A percentile compares a stretch with the other conserved stretches of the same genome.
These are phyloP conservation scores for Pythium phragmiticola DNA, from an alignment of 352 stramenopile species.

Conservation along the genomic window DNA sequence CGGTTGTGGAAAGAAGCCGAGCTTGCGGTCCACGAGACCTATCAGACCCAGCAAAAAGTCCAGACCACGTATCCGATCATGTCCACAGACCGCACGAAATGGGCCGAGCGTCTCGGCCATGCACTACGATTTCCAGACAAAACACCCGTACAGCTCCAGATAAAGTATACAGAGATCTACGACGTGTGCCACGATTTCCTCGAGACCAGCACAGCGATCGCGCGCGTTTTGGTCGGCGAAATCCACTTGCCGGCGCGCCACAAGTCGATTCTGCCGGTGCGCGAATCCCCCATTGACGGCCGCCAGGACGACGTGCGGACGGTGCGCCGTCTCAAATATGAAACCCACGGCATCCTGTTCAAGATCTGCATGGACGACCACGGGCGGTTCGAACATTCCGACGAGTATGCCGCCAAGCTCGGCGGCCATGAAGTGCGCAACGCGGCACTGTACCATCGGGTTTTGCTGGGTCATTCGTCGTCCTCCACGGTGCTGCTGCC, in stretches of 20 bases:
- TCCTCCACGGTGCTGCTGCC: constrained; percentile 55
- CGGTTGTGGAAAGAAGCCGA: constrained; percentile 75
- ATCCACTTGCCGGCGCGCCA: constrained; percentile 61
- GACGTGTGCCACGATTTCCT: constrained; percentile 90
- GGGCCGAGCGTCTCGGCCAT: constrained; percentile 62
- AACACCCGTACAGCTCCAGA: constrained; percentile 41
- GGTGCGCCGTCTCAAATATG: constrained; percentile 65
- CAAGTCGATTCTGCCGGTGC: constrained; percentile 76
- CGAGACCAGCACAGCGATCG: constrained; percentile 62
- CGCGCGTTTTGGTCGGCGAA: constrained; percentile 81
- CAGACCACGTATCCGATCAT: constrained; percentile 47
- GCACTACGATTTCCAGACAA: constrained; percentile 45
- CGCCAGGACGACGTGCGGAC: constrained; percentile 62
- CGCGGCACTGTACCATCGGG: constrained; percentile 72
- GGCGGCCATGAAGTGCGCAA: constrained; percentile 80
- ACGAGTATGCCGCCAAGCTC: constrained; percentile 88
- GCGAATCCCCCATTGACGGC: constrained; percentile 59
- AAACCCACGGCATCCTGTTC: constrained; percentile 88
- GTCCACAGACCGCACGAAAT: constrained; percentile 47
- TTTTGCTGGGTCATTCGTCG: constrained; percentile 28
- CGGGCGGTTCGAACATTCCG: constrained; percentile 86
- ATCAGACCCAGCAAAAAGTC: constrained; percentile 49
- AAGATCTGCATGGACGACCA: constrained; percentile 90
- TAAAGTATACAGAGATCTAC: constrained; percentile 85
- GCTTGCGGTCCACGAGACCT: constrained; percentile 49